phyloP scores from a whole-genome alignment of 75 land plant genomes.

The Sequoia sempervirens region DNA sequence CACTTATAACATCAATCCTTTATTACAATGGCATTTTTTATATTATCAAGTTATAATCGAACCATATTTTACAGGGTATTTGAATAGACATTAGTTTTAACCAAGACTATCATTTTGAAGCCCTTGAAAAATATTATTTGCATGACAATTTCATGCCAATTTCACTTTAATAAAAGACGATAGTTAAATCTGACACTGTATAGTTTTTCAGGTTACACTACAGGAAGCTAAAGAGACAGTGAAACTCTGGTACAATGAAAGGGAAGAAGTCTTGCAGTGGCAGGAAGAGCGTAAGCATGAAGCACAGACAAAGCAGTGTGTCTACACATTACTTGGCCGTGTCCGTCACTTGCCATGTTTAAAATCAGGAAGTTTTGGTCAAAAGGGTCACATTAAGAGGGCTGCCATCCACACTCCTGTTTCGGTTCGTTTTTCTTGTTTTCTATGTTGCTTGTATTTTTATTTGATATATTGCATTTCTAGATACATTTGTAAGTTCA shows the following conservation, averaged over 20 bases:
- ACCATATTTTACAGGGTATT: neutral
- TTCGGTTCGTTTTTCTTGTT: constrained; percentile 42
- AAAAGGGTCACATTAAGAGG: constrained; percentile 71
- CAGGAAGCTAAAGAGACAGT: constrained; percentile 82
- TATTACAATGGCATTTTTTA: neutral
- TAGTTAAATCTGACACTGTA: neutral
- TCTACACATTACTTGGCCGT: constrained; percentile 85
- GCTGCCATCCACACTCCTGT: constrained; percentile 98
- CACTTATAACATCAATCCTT: neutral
- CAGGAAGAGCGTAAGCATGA: constrained; percentile 62
- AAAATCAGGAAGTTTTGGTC: constrained; percentile 21
- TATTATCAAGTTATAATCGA: neutral
- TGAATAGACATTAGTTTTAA: neutral
- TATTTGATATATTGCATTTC: neutral
- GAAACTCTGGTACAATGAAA: constrained; percentile 85
- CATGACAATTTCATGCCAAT: neutral
- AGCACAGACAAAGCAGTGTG: constrained; percentile 39
- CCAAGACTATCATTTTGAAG: neutral
- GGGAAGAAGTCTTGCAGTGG: constrained; percentile 79
- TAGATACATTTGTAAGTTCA: neutral
- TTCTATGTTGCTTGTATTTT: neutral
- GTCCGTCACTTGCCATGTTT: constrained; percentile 69
- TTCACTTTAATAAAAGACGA: neutral
- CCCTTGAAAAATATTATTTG: neutral
- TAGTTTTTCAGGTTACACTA: constrained; percentile 54